Conservation (phyloP, 78 protist genomes). For the Guillardia theta region DNA sequence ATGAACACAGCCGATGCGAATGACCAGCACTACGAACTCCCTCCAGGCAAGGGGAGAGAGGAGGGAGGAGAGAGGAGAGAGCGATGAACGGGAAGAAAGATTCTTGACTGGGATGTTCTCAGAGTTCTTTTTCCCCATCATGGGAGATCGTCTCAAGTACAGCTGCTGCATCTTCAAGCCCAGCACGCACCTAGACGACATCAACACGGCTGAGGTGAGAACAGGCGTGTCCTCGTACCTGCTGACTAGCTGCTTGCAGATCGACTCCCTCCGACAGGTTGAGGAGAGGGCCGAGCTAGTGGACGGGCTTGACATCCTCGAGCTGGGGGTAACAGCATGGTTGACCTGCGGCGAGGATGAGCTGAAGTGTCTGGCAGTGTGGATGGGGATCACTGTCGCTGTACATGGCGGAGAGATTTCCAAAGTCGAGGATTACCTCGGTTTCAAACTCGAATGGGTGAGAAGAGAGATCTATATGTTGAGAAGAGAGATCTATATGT, state of each 20-base stretch:
- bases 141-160: background rate
- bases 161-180: background rate
- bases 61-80: too few relatives aligned
- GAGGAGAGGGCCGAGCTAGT: background rate
- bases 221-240: background rate
- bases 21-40: slow-evolving; percentile 16
- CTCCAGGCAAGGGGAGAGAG: too few relatives aligned
- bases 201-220: background rate
- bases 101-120: too few relatives aligned
- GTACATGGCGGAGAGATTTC: background rate
- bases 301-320: background rate
- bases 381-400: background rate
- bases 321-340: too few relatives aligned
- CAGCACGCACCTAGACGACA: background rate
- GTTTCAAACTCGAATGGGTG: background rate
- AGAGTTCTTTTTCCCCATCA: slow-evolving; percentile 12
- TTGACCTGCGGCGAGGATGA: too few relatives aligned
- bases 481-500: too few relatives aligned
- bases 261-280: background rate
- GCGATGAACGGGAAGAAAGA: too few relatives aligned
- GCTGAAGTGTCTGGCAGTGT: too few relatives aligned
- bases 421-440: background rate
- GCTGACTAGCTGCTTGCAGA: background rate
- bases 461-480: too few relatives aligned
- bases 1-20: background rate